These are phyloP conservation scores for Canavalia gladiata DNA, from an alignment of 306 rosid species.

Conservation along the genomic window DNA sequence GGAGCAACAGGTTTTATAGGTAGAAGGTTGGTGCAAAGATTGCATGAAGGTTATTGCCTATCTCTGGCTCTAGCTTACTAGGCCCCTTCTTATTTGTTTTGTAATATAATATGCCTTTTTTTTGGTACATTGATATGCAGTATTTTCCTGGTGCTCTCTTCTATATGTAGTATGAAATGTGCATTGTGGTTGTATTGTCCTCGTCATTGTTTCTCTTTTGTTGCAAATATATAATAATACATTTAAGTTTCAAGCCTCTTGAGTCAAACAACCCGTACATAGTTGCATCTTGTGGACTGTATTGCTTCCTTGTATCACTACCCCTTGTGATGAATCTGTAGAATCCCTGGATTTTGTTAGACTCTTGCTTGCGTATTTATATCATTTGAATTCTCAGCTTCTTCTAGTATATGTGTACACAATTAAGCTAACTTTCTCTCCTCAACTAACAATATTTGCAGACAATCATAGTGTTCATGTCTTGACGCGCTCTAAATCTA, in stretches of 20 bases:
- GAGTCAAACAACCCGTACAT: slow-evolving; percentile 31
- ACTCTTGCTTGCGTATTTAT: slow-evolving; percentile 31
- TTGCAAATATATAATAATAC: slow-evolving; percentile 13
- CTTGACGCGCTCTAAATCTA: slow-evolving; percentile 91
- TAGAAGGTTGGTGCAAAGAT: slow-evolving; percentile 88
- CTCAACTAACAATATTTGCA: slow-evolving; percentile 55
- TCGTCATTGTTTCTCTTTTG: not conserved
- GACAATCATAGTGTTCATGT: slow-evolving; percentile 81
- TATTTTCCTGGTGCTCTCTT: slow-evolving; percentile 33
- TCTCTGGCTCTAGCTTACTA: slow-evolving; percentile 36
- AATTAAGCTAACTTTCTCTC: slow-evolving; percentile 33
- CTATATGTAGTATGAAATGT: slow-evolving; percentile 2
- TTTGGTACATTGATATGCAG: not conserved
- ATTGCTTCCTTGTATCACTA: slow-evolving; percentile 33
- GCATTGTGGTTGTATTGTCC: slow-evolving; percentile 13
- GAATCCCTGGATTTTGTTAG: slow-evolving; percentile 37
- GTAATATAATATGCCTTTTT: not conserved
- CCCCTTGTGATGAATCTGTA: slow-evolving; percentile 18
- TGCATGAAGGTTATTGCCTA: slow-evolving; percentile 74
- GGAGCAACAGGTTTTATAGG: slow-evolving; percentile 99
- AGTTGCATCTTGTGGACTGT: slow-evolving; percentile 26
- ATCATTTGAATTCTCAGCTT: slow-evolving; percentile 30
- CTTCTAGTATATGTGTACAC: slow-evolving; percentile 10
- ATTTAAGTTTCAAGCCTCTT: slow-evolving; percentile 34
- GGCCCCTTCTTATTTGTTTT: not conserved